Evolutionary conservation across 441 rosid genomes (phyloP).

Genomic region (Mallotus repandus): DNA sequence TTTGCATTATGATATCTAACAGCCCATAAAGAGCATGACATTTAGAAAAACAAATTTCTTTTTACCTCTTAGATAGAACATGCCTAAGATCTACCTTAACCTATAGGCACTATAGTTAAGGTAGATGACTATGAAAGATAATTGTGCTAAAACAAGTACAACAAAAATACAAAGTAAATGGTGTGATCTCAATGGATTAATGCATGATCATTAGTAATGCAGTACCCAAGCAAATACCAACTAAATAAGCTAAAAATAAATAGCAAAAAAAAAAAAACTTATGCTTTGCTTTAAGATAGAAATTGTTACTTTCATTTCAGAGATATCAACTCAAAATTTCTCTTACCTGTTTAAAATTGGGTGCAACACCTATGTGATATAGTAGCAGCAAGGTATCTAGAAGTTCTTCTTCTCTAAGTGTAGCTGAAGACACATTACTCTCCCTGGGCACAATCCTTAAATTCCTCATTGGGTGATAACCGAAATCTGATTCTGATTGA

Average conservation of each 20-base stretch:
- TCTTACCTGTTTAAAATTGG: conserved; percentile 93
- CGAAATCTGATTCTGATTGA: conserved; percentile 86
- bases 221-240: neutral
- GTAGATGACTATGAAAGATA: neutral
- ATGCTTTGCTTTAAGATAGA: neutral
- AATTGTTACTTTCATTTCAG: neutral
- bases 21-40: neutral
- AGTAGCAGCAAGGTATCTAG: conserved; percentile 73
- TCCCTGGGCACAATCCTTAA: conserved; percentile 56
- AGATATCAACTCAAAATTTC: neutral
- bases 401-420: conserved; percentile 89
- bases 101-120: neutral
- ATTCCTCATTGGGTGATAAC: conserved; percentile 63
- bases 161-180: neutral
- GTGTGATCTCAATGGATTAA: neutral
- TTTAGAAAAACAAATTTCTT: conserved; percentile 1
- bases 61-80: no score
- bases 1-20: neutral
- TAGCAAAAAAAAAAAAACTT: neutral
- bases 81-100: neutral
- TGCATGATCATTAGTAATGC: neutral
- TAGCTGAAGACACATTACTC: conserved; percentile 59
- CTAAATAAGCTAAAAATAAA: neutral
- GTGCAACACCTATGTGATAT: conserved; percentile 91
- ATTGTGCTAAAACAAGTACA: neutral